phyloP scores from a whole-genome alignment of 495 filamentous ascomycete genomes.

The Penicillium samsonianum region DNA sequence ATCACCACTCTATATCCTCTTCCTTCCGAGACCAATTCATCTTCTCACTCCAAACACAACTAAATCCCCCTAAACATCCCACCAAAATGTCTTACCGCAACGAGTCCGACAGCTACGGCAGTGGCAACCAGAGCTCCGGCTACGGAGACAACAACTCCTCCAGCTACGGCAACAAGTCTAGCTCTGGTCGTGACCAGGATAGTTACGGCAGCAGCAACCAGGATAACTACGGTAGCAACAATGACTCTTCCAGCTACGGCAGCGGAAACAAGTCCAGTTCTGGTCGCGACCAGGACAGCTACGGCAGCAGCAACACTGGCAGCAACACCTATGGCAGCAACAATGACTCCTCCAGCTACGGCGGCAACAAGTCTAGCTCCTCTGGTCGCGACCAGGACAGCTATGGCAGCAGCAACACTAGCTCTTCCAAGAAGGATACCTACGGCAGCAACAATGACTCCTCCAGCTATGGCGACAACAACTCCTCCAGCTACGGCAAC shows the following conservation, averaged over 20 bases:
- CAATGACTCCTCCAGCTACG: neutral
- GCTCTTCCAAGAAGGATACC: neutral
- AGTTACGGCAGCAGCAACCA: slow-evolving; percentile 6
- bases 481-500: neutral
- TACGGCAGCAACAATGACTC: neutral
- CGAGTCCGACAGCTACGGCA: slow-evolving; percentile 14
- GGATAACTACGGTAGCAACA: neutral
- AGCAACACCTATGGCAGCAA: no score
- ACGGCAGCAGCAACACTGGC: neutral
- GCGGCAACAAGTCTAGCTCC: neutral
- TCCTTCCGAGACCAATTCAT: neutral
- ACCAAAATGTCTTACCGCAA: slow-evolving; percentile 11
- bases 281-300: neutral
- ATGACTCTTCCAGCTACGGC: slow-evolving; percentile 5
- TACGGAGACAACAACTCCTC: neutral
- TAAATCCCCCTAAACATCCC: neutral
- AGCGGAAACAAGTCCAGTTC: slow-evolving; percentile 4
- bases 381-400: neutral
- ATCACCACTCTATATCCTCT: neutral
- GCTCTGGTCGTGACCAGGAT: slow-evolving; percentile 1
- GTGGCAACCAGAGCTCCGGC: slow-evolving; percentile 9
- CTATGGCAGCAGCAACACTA: neutral
- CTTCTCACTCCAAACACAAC: neutral
- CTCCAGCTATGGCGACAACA: neutral
- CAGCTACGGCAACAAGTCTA: neutral